Evolutionary conservation across 495 filamentous ascomycete species (phyloP).

Genomic region (Daldinia concentrica): DNA sequence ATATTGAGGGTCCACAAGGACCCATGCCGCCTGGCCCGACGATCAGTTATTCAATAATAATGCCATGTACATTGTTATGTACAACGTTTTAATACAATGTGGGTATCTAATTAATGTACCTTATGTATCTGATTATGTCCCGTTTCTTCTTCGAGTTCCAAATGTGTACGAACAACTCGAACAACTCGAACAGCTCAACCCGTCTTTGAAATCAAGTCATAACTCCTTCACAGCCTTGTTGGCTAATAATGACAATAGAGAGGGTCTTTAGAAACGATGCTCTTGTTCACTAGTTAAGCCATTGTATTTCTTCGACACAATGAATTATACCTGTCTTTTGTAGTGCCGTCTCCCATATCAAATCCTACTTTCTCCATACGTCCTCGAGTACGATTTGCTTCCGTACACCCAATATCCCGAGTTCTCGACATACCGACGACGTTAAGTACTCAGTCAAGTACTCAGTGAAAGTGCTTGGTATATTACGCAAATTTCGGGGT

Average conservation of each 20-base stretch:
- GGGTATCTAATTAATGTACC: neutral
- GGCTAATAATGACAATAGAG: slow-evolving; percentile 10
- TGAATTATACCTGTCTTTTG: slow-evolving; percentile 14
- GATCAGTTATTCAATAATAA: neutral
- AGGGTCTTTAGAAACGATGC: slow-evolving; percentile 21
- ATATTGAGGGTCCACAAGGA: slow-evolving; percentile 22
- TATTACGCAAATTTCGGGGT: neutral
- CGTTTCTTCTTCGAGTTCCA: neutral
- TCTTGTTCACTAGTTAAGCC: slow-evolving; percentile 23
- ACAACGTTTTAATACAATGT: neutral
- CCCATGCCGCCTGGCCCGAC: slow-evolving; percentile 26
- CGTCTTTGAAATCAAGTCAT: slow-evolving; percentile 19
- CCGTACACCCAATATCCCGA: slow-evolving; percentile 8
- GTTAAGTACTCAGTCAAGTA: neutral
- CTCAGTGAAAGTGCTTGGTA: neutral
- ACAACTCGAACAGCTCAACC: slow-evolving; percentile 3
- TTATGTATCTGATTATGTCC: neutral
- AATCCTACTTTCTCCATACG: slow-evolving; percentile 11
- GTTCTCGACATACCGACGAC: slow-evolving; percentile 12
- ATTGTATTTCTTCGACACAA: slow-evolving; percentile 28
- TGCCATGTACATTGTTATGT: neutral
- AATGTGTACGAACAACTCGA: neutral
- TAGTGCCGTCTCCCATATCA: slow-evolving; percentile 20
- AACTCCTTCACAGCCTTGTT: slow-evolving; percentile 22
- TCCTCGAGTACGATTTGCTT: neutral